A percentile compares a stretch with the other conserved stretches of the same genome.
These are phyloP conservation scores for Echeveria elegans DNA, from an alignment of 164 flowering plant genomes.

Conservation along the genomic window DNA sequence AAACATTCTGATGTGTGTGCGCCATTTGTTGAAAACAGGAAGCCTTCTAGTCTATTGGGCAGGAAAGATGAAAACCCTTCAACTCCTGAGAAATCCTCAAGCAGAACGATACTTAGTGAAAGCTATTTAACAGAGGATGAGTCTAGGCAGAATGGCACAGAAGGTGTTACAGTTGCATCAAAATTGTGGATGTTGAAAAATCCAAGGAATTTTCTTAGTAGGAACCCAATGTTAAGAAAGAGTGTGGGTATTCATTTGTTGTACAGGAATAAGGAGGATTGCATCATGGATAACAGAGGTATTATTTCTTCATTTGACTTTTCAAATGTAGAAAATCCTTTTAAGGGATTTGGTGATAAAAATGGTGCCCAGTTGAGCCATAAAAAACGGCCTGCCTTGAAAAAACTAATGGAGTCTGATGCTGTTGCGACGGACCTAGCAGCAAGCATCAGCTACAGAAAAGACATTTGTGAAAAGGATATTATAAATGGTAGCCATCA, in stretches of 20 bases:
- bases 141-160: constrained; percentile 16
- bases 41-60: constrained; percentile 21
- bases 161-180: constrained; percentile 11
- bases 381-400: constrained; percentile 18
- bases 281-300: constrained; percentile 11
- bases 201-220: constrained; percentile 34
- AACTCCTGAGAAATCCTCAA: not conserved
- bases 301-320: constrained; percentile 53
- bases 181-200: constrained; percentile 21
- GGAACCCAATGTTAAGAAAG: constrained; percentile 55
- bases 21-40: constrained; percentile 25
- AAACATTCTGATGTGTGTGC: constrained; percentile 15
- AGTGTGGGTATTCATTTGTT: constrained; percentile 16
- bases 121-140: constrained; percentile 6
- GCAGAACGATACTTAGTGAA: not conserved
- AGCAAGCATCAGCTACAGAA: constrained; percentile 9
- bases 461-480: constrained; percentile 12
- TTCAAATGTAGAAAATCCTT: constrained; percentile 49
- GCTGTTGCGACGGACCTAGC: constrained; percentile 16
- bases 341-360: constrained; percentile 20
- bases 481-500: not conserved
- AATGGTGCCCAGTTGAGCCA: constrained; percentile 10
- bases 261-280: constrained; percentile 18
- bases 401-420: constrained; percentile 10
- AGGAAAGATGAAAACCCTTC: constrained; percentile 8